Base-by-base conservation (phyloP, 2,329 filamentous ascomycete genomes). In the Hymenoscyphus fraxineus region DNA sequence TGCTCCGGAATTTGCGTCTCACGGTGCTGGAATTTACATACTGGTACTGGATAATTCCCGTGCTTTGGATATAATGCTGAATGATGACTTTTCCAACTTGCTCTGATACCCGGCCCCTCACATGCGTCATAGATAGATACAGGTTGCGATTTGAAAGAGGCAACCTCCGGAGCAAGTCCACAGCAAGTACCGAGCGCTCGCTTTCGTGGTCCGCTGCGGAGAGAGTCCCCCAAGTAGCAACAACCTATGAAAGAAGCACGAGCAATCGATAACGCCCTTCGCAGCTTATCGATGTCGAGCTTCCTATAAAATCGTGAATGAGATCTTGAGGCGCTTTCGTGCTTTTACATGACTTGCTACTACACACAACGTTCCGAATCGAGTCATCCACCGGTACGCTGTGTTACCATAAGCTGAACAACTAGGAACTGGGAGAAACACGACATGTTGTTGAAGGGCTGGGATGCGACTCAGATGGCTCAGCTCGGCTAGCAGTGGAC, bases 191-290 rank as follows among this genome's bases (percentile, higher is more conserved):
- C 61, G 61, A 63, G 27, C 15, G 54, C 55, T 41, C 61, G 47
- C 59, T 58, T 54, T 59, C 40, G 59, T 55, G 61, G 59, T 63
- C 56, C 61, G 55, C 39, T 63, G 56, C 56, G 61, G 56, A 40
- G 56, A 40, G 32, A 15, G 12, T 58, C 38, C 16, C 32, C 60
- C 13, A 41, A 38, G n/a, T 13, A n/a, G 12, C 41, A 31, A 41
- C 39, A 12, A 47, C 44, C 51, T 56, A 63, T 61, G 59, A 39
- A 3, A 31, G 1, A 35, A 27, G 38, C 19, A 55, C n/a, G 12
- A 47, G 54, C 41, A 32, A 16, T 44, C 60, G 60, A 38, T 32
- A 58, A 32, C 31, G 16, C 22, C 16, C 41, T 16, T 15, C 31
- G 15, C 60, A 35, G 38, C 22, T 39, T 27, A 54, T 16, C 38